Evolutionary conservation across 176 grass and related monocot genomes (phyloP).

Genomic region (Alloteropsis semialata): DNA sequence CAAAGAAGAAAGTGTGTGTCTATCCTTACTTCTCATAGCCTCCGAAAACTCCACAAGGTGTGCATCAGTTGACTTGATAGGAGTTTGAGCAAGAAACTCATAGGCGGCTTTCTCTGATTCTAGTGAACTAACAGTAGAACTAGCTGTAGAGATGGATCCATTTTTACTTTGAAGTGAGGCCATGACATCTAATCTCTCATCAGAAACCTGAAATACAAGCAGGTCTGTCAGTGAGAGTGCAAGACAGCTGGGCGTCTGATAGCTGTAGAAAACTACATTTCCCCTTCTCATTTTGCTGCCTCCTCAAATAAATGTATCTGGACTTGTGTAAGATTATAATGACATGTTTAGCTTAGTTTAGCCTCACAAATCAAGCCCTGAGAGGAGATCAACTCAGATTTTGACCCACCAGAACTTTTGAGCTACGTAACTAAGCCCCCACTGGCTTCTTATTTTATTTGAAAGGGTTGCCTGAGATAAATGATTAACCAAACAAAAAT

Average conservation of each 20-base stretch:
- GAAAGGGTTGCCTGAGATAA: neutral
- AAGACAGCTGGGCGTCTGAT: neutral
- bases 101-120: conserved; percentile 67
- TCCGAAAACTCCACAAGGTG: conserved; percentile 98
- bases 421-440: neutral
- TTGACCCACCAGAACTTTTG: neutral
- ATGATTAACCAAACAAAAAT: neutral
- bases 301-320: neutral
- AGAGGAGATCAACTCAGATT: neutral
- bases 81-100: conserved; percentile 73
- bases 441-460: neutral
- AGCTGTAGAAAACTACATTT: neutral
- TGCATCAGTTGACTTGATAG: conserved; percentile 81
- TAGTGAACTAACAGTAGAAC: conserved; percentile 38
- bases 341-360: neutral
- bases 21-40: conserved; percentile 86
- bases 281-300: neutral
- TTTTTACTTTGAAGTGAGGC: conserved; percentile 50
- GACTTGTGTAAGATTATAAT: neutral
- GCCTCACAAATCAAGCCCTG: neutral
- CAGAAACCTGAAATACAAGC: conserved; percentile 48
- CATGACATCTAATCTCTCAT: conserved; percentile 38
- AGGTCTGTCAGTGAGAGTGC: neutral
- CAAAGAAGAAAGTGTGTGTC: neutral
- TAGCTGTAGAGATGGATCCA: conserved; percentile 37